These are phyloP conservation scores for Boletus pseudopeckii DNA, from an alignment of 768 basidiomycete genomes.

Conservation along the genomic window DNA sequence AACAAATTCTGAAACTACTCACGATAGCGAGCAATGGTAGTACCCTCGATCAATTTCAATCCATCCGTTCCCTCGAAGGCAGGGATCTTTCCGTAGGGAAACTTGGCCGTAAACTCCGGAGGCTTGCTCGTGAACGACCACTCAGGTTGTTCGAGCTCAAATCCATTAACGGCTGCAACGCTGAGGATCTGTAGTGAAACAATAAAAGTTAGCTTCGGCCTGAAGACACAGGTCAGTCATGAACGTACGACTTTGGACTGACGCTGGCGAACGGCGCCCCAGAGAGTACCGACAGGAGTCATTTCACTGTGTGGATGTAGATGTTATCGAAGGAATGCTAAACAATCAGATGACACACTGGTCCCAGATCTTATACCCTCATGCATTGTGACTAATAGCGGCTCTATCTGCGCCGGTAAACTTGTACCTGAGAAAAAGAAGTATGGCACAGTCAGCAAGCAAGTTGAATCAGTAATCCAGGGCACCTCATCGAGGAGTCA, in stretches of 20 bases:
- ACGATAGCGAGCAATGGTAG: conserved; percentile 23
- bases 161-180: conserved; percentile 17
- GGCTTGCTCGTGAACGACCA: conserved; percentile 16
- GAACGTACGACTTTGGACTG: conserved; percentile 25
- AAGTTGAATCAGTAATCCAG: neutral
- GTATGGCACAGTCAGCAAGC: neutral
- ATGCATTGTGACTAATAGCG: neutral
- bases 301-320: conserved; percentile 3
- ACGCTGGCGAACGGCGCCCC: conserved; percentile 17
- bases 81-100: conserved; percentile 23
- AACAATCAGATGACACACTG: neutral
- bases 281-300: conserved; percentile 18
- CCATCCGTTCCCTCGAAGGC: conserved; percentile 20
- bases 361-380: neutral
- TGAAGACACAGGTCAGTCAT: neutral
- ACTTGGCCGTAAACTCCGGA: conserved; percentile 10
- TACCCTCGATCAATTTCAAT: conserved; percentile 17
- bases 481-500: too few relatives aligned
- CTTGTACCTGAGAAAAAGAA: too few relatives aligned
- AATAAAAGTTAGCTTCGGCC: neutral
- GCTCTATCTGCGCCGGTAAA: neutral
- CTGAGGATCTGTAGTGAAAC: conserved; percentile 10
- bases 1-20: neutral
- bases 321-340: neutral
- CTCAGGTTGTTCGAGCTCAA: conserved; percentile 11